Evolutionary conservation across 2,329 filamentous ascomycete species (phyloP).

Genomic region (Aspergillus chevalieri): DNA sequence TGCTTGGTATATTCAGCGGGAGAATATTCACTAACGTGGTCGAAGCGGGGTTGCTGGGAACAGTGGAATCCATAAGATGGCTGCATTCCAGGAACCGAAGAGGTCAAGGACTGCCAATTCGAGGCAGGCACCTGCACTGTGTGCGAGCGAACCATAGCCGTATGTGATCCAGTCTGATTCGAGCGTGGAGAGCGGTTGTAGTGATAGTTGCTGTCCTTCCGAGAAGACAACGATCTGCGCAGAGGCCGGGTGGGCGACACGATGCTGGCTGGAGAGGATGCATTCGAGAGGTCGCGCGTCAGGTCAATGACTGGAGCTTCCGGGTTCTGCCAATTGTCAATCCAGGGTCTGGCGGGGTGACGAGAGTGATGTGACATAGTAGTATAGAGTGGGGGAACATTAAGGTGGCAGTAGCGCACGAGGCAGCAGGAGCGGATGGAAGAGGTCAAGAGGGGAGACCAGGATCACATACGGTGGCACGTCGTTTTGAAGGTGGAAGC

Average conservation of each 20-base stretch:
- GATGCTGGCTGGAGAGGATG: conserved; percentile 21
- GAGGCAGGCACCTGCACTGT: conserved; percentile 32
- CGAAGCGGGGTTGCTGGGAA: conserved; percentile 20
- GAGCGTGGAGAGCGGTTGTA: conserved; percentile 20
- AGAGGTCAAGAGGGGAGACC: conserved; percentile 28
- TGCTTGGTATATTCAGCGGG: conserved; percentile 38
- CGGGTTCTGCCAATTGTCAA: conserved; percentile 40
- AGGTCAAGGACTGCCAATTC: conserved; percentile 20
- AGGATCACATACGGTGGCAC: conserved; percentile 42
- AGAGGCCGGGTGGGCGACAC: neutral
- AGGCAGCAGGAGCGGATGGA: conserved; percentile 18
- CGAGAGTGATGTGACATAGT: conserved; percentile 3
- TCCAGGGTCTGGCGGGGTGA: conserved; percentile 29
- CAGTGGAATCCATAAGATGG: conserved; percentile 26
- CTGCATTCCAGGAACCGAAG: conserved; percentile 22
- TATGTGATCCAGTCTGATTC: conserved; percentile 17
- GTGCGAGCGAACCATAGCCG: conserved; percentile 34
- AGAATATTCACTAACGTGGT: conserved; percentile 37
- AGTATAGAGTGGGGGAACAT: conserved; percentile 5
- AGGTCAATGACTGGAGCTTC: conserved; percentile 29
- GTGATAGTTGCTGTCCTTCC: conserved; percentile 19
- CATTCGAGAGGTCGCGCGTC: conserved; percentile 25
- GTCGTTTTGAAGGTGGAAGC: conserved; percentile 37
- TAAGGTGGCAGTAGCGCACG: conserved; percentile 10
- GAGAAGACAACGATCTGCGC: conserved; percentile 9